Percentiles rank a stretch among this genome's conserved stretches.
These are phyloP conservation scores for Mycena vitilis DNA, from an alignment of 768 basidiomycete species.

Conservation along the genomic window DNA sequence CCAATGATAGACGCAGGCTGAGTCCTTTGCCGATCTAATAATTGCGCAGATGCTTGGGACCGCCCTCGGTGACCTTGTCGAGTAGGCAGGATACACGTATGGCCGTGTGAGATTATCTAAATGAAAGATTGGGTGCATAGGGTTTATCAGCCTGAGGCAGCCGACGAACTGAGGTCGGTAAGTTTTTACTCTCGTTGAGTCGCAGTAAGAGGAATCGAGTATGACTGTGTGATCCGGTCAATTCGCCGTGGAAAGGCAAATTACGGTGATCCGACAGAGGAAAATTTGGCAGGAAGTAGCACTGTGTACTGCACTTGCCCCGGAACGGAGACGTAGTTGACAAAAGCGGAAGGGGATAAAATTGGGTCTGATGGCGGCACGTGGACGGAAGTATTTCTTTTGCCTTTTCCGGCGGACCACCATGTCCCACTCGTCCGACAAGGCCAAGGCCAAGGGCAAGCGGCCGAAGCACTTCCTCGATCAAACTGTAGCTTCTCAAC, in stretches of 20 bases:
- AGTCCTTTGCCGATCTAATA: slow-evolving; percentile 27
- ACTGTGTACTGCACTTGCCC: slow-evolving; percentile 3
- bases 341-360: slow-evolving; percentile 5
- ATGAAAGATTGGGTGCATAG: slow-evolving; percentile 24
- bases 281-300: slow-evolving; percentile 16
- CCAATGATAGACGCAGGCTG: slow-evolving; percentile 3
- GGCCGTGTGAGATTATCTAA: slow-evolving; percentile 24
- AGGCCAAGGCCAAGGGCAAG: slow-evolving; percentile 41
- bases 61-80: slow-evolving; percentile 1
- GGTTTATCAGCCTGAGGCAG: slow-evolving; percentile 1
- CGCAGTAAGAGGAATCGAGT: slow-evolving; percentile 3
- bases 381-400: slow-evolving; percentile 4
- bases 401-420: slow-evolving; percentile 6
- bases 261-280: slow-evolving; percentile 16
- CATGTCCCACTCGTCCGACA: slow-evolving; percentile 19
- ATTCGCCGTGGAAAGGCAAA: slow-evolving; percentile 18
- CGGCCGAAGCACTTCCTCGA: slow-evolving; percentile 51
- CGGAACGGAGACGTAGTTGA: background rate
- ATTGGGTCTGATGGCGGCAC: slow-evolving; percentile 7
- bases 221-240: slow-evolving; percentile 23
- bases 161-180: slow-evolving; percentile 24
- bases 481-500: slow-evolving; percentile 41
- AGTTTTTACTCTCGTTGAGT: slow-evolving; percentile 18
- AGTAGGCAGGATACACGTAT: slow-evolving; percentile 16
- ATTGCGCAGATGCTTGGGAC: slow-evolving; percentile 7